A percentile compares a stretch with the other conserved stretches of the same genome.
Evolutionary conservation across 208 protist genomes (phyloP).

Genomic region (Borovskyia barvae): DNA sequence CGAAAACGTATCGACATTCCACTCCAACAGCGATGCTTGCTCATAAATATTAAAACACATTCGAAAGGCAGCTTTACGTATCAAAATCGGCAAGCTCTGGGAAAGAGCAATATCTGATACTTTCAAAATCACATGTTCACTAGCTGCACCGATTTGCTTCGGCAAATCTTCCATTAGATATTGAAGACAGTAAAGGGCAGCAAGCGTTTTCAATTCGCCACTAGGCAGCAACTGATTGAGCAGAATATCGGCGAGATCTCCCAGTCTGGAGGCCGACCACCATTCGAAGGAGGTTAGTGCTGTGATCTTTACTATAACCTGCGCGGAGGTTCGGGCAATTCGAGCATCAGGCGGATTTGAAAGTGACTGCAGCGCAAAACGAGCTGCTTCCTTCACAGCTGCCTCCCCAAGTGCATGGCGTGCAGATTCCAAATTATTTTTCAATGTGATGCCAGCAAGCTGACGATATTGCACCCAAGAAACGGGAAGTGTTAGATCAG

Average conservation of each 20-base stretch:
- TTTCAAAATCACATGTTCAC: conserved; percentile 63
- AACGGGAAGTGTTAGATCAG: conserved; percentile 37
- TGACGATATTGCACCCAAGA: conserved; percentile 71
- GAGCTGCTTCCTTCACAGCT: conserved; percentile 70
- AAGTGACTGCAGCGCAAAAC: conserved; percentile 51
- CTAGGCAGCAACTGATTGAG: conserved; percentile 63
- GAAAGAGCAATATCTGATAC: conserved; percentile 51
- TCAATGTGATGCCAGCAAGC: conserved; percentile 80
- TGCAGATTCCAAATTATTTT: conserved; percentile 76
- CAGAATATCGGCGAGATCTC: conserved; percentile 63
- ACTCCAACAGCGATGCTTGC: conserved; percentile 76
- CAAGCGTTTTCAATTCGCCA: conserved; percentile 60
- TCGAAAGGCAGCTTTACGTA: conserved; percentile 79
- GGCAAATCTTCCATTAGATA: conserved; percentile 89
- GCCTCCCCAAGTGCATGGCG: conserved; percentile 67
- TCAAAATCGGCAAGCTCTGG: conserved; percentile 18
- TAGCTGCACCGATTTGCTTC: conserved; percentile 65
- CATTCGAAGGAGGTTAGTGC: conserved; percentile 79
- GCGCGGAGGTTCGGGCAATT: conserved; percentile 70
- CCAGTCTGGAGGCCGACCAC: conserved; percentile 56
- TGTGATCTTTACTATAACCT: conserved; percentile 85
- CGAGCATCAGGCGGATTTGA: conserved; percentile 46
- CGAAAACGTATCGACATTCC: conserved; percentile 77
- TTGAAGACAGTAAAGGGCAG: conserved; percentile 80
- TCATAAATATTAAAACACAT: conserved; percentile 89